Base-by-base conservation (phyloP, 2,329 filamentous ascomycete species). In the Neofusicoccum ribis region DNA sequence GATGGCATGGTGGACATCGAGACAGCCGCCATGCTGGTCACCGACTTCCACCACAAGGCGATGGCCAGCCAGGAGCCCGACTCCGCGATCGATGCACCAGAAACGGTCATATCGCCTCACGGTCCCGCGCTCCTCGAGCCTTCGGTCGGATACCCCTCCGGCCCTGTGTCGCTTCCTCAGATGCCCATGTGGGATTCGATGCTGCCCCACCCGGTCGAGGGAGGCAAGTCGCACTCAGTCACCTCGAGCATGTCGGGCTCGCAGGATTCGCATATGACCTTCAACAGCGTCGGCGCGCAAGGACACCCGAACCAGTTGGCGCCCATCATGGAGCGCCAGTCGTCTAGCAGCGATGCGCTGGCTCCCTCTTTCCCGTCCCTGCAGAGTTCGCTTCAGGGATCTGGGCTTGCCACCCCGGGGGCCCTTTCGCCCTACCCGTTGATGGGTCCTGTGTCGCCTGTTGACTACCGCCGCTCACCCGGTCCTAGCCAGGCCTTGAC, bases 21-120 rank as follows among this genome's bases (percentile, higher is more conserved):
- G 84, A 93, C 94, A 72, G 95, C 95, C 71, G 95, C 95, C 71
- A 97, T 98, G 92, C 88, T 99, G 78, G 96, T 99, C 83, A 95
- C 94, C 76, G 93, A 98, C 81, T 90, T 98, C 76, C 94, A 97
- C 81, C 93, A 97, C 83, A 97, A 97, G 84, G 93, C 89, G 73
- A 94, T 93, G 80, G 89, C 87, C 66, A 84, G 88, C 88, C 72
- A 92, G 88, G 82, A 84, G 76, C 76, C 79, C 71, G 83, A 85
- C 74, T 81, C 79, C 77, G 83, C 78, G 72, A 78, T 82, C 68
- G 80, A 84, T 71, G 80, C 78, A 75, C 80, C 84, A 37, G 85
- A 87, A 74, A 88, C 91, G 77, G 83, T 89, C 69, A 93, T 91
- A 76, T 88, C 92, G 66, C 87, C 91, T 68, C 88, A 88, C 72